Evolutionary conservation across 371 early-diverging fungal genomes (phyloP), one percentile per base, ranked within the genome.

Genomic region (Umbelopsis sp.): DNA sequence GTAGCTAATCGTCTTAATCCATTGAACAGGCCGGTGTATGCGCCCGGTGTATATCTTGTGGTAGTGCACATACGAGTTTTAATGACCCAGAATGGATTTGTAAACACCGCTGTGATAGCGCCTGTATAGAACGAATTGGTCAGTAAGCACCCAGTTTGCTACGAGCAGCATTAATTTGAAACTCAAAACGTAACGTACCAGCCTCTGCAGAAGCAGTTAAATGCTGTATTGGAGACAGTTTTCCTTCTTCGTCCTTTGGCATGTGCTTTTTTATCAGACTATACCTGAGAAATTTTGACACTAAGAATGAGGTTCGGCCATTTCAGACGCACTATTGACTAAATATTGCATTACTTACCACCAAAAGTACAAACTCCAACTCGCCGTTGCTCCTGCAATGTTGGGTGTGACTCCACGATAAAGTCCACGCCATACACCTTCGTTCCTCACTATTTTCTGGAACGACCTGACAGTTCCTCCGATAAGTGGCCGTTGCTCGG

Each of bases 331-430:
- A 37, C 5, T 10, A 4, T 29, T 29, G 1, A 1, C 48, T n/a
- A 4, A 46, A n/a, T n/a, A 24, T 25, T 50, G 16, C 20, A 22
- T 22, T 14, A 70, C 73, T 67, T 89, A 95, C 93, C 93, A 95
- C 65, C 90, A 93, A 78, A 98, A 97, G 75, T 97, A 98, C 48
- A 98, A 82, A 0, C 96, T 97, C 98, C 99, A 98, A 51, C 94
- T 93, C 16, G 91, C 76, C 10, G 95, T 91, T n/a, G 97, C 89
- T 1, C 98, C 99, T 4, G 93, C 93, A 68, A 97, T 86, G 69
- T 95, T 98, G 45, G 99, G 92, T 3, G 90, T 70, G 3, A 98
- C 77, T 12, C 98, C 99, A 37, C 95, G 87, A 74, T 98, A 98
- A 14, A 98, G 83, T 4, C 96, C 96, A 4, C 85, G 77, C 48